Evolutionary conservation across 805 yeast species (phyloP).

Genomic region (Metschnikowia matae): DNA sequence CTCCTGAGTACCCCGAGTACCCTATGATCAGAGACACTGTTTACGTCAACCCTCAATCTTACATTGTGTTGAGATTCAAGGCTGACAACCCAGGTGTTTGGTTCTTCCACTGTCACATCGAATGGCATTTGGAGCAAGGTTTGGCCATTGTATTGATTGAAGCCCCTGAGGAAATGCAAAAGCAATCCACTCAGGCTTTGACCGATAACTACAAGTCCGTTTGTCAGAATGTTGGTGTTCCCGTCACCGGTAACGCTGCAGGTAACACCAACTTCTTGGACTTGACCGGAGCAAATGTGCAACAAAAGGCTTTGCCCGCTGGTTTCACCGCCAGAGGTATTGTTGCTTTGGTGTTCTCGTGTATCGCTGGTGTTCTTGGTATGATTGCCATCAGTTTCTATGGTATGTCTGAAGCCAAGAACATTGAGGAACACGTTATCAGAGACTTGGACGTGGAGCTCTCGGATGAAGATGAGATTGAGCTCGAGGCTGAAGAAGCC

Average conservation of each 20-base stretch:
- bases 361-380: constrained; percentile 82
- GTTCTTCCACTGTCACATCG: constrained; percentile 98
- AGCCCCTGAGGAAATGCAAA: constrained; percentile 71
- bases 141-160: constrained; percentile 77
- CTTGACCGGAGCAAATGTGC: constrained; percentile 71
- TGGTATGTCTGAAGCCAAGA: constrained; percentile 79
- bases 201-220: constrained; percentile 56
- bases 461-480: constrained; percentile 23
- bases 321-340: constrained; percentile 96
- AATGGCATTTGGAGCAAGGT: constrained; percentile 97
- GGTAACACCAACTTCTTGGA: constrained; percentile 67
- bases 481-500: constrained; percentile 12
- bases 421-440: constrained; percentile 60
- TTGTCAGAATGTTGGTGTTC: constrained; percentile 56
- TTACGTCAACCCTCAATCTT: constrained; percentile 77
- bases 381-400: constrained; percentile 70
- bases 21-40: constrained; percentile 86
- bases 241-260: constrained; percentile 81
- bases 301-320: constrained; percentile 60
- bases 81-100: constrained; percentile 98
- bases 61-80: constrained; percentile 78
- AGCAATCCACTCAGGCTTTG: constrained; percentile 46
- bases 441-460: constrained; percentile 51
- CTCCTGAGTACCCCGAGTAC: constrained; percentile 51
- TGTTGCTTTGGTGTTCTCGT: constrained; percentile 89